phyloP scores from a whole-genome alignment of 306 rosid species.

The Rosa rugosa region DNA sequence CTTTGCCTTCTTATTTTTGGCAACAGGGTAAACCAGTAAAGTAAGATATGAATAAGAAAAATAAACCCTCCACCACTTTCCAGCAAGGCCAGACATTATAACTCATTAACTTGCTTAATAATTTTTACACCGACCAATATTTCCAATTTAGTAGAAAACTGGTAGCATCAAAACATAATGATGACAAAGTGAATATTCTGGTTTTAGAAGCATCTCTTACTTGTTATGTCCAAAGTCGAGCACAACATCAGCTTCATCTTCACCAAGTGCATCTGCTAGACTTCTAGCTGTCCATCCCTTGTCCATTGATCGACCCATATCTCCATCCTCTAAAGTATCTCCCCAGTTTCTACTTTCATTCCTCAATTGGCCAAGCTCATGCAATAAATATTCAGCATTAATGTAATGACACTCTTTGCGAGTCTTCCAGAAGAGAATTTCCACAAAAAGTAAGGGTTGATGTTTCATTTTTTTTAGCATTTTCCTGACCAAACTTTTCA shows the following conservation, averaged over 20 bases:
- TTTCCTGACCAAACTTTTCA: conserved; percentile 63
- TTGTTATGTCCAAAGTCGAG: conserved; percentile 50
- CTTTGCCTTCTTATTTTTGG: neutral
- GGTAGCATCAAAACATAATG: conserved; percentile 4
- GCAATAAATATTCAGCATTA: conserved; percentile 78
- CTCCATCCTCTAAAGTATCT: conserved; percentile 40
- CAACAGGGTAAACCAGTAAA: neutral
- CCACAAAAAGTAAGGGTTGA: conserved; percentile 90
- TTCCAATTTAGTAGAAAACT: neutral
- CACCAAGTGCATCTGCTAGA: conserved; percentile 97
- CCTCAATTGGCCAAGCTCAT: conserved; percentile 71
- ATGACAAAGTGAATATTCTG: conserved; percentile 6
- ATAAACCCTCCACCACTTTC: neutral
- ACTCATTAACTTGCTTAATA: neutral
- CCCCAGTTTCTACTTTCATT: conserved; percentile 55
- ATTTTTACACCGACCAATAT: conserved; percentile 3
- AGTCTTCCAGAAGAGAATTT: conserved; percentile 88
- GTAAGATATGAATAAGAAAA: neutral
- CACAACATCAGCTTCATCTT: conserved; percentile 91
- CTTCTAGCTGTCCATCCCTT: conserved; percentile 55
- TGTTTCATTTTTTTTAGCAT: conserved; percentile 86
- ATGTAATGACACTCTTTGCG: conserved; percentile 90
- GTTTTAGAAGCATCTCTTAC: conserved; percentile 49
- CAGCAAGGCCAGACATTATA: neutral
- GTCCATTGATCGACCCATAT: conserved; percentile 46